Conservation (phyloP, 257 asterid genomes). For the Thymus mandschuricus region DNA sequence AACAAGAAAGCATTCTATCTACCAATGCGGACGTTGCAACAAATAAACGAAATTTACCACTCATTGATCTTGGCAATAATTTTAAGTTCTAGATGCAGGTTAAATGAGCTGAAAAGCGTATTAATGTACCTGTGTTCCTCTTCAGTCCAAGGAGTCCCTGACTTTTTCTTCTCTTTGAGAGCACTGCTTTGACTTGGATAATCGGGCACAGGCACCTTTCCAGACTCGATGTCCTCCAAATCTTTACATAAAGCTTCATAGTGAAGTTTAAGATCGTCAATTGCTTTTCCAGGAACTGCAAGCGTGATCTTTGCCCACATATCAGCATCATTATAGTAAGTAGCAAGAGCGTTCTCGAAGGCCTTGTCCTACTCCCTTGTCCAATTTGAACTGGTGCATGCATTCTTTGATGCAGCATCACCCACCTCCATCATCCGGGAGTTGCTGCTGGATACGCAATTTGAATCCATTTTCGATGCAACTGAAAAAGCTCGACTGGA, state of each 20-base stretch:
- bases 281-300: slow-evolving; percentile 46
- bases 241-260: slow-evolving; percentile 36
- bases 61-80: not conserved
- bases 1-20: not conserved
- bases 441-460: slow-evolving; percentile 35
- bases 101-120: not conserved
- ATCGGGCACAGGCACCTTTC: slow-evolving; percentile 41
- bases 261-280: slow-evolving; percentile 47
- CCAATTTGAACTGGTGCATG: slow-evolving; percentile 38
- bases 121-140: slow-evolving; percentile 50
- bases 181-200: slow-evolving; percentile 27
- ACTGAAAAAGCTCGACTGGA: slow-evolving; percentile 31
- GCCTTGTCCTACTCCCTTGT: slow-evolving; percentile 48
- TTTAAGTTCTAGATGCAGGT: not conserved
- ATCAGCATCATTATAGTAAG: slow-evolving; percentile 28
- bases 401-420: slow-evolving; percentile 26
- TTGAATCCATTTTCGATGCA: slow-evolving; percentile 40
- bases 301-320: slow-evolving; percentile 40
- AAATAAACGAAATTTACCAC: not conserved
- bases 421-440: slow-evolving; percentile 38
- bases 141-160: slow-evolving; percentile 51
- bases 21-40: not conserved
- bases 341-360: slow-evolving; percentile 46
- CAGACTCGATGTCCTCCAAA: slow-evolving; percentile 44
- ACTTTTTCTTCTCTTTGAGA: slow-evolving; percentile 26